These are phyloP conservation scores for Boletus sp. DNA, from an alignment of 1,284 basidiomycete genomes.

Conservation along the genomic window DNA sequence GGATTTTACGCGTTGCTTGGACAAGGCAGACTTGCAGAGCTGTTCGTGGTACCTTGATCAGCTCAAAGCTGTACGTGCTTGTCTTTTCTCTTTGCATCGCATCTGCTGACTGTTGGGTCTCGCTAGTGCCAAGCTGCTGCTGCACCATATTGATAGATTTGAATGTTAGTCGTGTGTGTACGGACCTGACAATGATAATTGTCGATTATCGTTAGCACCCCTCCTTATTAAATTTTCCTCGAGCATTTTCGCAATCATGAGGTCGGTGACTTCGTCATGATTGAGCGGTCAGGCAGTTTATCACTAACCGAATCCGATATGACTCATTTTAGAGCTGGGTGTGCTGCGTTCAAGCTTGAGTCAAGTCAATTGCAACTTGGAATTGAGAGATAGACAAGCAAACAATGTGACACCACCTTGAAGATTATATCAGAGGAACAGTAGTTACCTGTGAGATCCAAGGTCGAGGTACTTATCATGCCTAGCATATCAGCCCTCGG, in stretches of 20 bases:
- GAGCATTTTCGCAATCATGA: neutral
- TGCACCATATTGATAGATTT: conserved; percentile 54
- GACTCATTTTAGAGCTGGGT: no score
- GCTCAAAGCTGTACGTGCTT: conserved; percentile 71
- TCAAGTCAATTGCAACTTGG: no score
- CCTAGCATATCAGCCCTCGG: no score
- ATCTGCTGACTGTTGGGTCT: conserved; percentile 11
- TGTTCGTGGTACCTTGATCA: conserved; percentile 86
- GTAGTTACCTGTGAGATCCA: no score
- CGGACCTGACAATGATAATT: conserved; percentile 16
- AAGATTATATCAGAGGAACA: no score
- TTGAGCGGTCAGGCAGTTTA: no score
- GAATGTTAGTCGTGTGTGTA: conserved; percentile 9
- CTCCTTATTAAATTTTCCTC: conserved; percentile 5
- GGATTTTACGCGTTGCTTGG: conserved; percentile 79
- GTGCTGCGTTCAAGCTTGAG: no score
- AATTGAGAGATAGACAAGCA: no score
- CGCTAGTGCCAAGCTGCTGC: conserved; percentile 77
- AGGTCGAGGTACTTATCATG: no score
- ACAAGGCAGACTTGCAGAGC: conserved; percentile 73
- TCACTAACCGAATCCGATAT: no score
- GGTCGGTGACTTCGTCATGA: neutral
- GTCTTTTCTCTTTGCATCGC: conserved; percentile 1
- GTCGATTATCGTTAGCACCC: conserved; percentile 8
- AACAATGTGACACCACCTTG: no score